phyloP scores from a whole-genome alignment of 2,329 filamentous ascomycete genomes.

The Tolypocladium album region DNA sequence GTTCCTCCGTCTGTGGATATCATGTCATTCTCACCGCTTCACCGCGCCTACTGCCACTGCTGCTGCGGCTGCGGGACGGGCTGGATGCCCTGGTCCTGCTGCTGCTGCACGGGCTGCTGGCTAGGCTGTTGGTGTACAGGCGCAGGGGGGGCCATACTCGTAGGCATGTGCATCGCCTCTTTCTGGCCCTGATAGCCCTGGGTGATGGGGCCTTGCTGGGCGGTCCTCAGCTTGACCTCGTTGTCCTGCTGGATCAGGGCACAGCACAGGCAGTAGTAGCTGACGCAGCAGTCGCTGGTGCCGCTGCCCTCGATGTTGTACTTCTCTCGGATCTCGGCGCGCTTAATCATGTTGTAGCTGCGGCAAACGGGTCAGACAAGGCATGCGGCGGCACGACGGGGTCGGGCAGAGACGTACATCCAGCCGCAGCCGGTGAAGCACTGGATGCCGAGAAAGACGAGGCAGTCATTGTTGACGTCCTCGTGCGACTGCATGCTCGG shows the following conservation, averaged over 20 bases:
- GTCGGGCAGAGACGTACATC: constrained; percentile 19
- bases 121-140: neutral
- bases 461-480: constrained; percentile 29
- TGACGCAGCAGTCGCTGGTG: constrained; percentile 37
- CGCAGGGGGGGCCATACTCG: too few relatives aligned
- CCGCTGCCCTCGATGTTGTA: constrained; percentile 41
- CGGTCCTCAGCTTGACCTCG: constrained; percentile 28
- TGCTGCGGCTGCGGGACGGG: neutral
- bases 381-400: neutral
- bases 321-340: constrained; percentile 38
- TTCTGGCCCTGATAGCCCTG: constrained; percentile 26
- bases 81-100: neutral
- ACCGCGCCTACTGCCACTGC: neutral
- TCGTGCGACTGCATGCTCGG: constrained; percentile 28
- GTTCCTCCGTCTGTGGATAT: neutral
- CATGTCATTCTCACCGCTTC: neutral
- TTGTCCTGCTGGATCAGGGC: constrained; percentile 47
- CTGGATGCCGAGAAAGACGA: constrained; percentile 26
- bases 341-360: constrained; percentile 40
- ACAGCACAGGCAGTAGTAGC: constrained; percentile 47
- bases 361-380: neutral
- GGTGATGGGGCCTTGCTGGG: constrained; percentile 14
- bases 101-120: neutral
- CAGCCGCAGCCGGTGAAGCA: constrained; percentile 31
- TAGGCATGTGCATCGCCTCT: constrained; percentile 27